Evolutionary conservation across 1,139 yeast genomes (phyloP).

Genomic region (Arxiozyma slooffiae): DNA sequence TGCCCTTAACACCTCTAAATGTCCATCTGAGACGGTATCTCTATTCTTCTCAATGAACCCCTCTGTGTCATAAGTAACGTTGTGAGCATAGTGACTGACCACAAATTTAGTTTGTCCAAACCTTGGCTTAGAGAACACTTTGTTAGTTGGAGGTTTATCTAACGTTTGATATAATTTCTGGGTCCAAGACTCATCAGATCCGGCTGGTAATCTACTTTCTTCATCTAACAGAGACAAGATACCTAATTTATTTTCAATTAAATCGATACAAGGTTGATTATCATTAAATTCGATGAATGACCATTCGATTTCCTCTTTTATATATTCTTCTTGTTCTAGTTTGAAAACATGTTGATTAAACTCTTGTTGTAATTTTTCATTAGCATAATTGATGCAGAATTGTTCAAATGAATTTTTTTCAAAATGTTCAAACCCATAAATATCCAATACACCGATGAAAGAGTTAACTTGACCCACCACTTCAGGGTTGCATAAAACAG

Average conservation of each 20-base stretch:
- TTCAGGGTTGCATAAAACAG: slow-evolving; percentile 71
- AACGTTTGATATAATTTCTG: slow-evolving; percentile 84
- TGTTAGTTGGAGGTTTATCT: slow-evolving; percentile 68
- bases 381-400: slow-evolving; percentile 95
- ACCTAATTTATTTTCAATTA: slow-evolving; percentile 88
- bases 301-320: slow-evolving; percentile 93
- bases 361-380: slow-evolving; percentile 94
- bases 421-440: slow-evolving; percentile 95
- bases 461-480: slow-evolving; percentile 51
- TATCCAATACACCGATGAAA: slow-evolving; percentile 95
- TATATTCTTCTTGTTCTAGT: slow-evolving; percentile 91
- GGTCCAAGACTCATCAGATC: slow-evolving; percentile 88
- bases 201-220: slow-evolving; percentile 92
- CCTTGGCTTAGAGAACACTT: slow-evolving; percentile 86
- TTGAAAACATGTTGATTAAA: slow-evolving; percentile 96
- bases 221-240: slow-evolving; percentile 85
- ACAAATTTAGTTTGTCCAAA: slow-evolving; percentile 90
- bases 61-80: slow-evolving; percentile 85
- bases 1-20: slow-evolving; percentile 70
- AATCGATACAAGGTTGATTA: slow-evolving; percentile 93
- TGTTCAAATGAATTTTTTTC: slow-evolving; percentile 93
- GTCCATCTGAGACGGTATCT: slow-evolving; percentile 97
- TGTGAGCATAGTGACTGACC: slow-evolving; percentile 91
- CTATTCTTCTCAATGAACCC: slow-evolving; percentile 97
- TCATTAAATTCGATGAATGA: slow-evolving; percentile 93